A percentile compares a stretch with the other conserved stretches of the same genome.
Evolutionary conservation across 495 filamentous ascomycete species (phyloP).

Genomic region (Trichocladium antarcticum): DNA sequence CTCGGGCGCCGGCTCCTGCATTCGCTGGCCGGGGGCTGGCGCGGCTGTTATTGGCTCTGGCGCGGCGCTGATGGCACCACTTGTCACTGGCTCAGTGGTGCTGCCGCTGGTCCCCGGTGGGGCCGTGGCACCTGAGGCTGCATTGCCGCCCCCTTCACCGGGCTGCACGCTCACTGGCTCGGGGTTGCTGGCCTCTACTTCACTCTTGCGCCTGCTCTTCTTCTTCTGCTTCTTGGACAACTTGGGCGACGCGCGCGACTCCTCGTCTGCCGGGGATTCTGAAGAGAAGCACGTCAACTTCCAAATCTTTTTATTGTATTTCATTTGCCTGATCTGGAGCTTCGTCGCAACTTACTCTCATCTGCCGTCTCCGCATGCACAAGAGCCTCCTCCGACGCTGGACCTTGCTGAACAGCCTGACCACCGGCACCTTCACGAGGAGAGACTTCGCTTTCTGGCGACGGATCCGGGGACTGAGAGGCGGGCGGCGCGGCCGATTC

Average conservation of each 20-base stretch:
- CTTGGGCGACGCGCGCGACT: slow-evolving; percentile 9
- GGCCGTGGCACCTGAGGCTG: slow-evolving; percentile 7
- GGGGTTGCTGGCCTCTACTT: slow-evolving; percentile 14
- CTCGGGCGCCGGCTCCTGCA: slow-evolving; percentile 2
- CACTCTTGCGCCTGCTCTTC: slow-evolving; percentile 19
- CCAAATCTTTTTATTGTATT: background rate
- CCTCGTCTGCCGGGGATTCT: slow-evolving; percentile 1
- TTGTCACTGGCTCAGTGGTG: slow-evolving; percentile 22
- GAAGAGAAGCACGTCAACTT: background rate
- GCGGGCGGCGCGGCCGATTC: slow-evolving; percentile 6
- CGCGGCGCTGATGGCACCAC: slow-evolving; percentile 17
- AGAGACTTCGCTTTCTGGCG: background rate
- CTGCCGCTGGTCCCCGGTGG: slow-evolving; percentile 13
- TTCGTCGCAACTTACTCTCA: slow-evolving; percentile 2
- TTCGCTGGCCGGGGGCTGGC: slow-evolving; percentile 3
- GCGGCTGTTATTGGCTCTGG: slow-evolving; percentile 16
- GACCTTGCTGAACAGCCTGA: background rate
- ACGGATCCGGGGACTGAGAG: background rate
- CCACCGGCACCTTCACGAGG: background rate
- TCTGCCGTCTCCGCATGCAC: background rate
- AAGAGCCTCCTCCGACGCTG: background rate
- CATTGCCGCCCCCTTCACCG: slow-evolving; percentile 6
- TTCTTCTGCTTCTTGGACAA: slow-evolving; percentile 32
- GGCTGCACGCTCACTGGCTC: slow-evolving; percentile 1
- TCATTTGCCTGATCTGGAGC: background rate